Evolutionary conservation across 371 early-diverging fungal species (phyloP), one percentile per base, ranked within the genome.

Genomic region (Nematocida displodere): DNA sequence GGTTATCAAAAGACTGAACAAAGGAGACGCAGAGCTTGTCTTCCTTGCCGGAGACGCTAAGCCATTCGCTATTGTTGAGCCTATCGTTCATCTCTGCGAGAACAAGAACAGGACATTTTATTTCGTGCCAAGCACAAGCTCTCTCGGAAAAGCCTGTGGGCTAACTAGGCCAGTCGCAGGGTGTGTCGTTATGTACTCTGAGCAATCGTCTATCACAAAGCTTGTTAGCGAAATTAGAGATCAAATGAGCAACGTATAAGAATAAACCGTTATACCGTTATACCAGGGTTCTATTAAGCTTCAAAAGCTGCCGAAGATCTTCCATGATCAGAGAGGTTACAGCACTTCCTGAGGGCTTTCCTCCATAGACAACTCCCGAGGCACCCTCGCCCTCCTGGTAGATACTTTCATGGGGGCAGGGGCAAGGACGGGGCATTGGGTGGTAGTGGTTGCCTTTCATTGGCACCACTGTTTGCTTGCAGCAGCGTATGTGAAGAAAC

Each of bases 41-140:
- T 88, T 98, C 80, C 89, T 98, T 89, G 91, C 97, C 76, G 94
- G 93, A 78, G 95, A 97, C 86, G 88, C 93, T 64, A 91, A 91
- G 85, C 97, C 97, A 37, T 87, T 94, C 61, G 95, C 94, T 82
- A 93, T 98, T 80, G 86, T 94, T 59, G 87, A 93, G 55, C 93
- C 96, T 86, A 84, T 97, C 64, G 94, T 96, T 48, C 88, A 95
- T 20, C 86, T 96, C 75, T 95, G 97, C 87, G 97, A 96, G 87
- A 97, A 96, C 86, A 96, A 98, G 85, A 93, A 94, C 87, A 94
- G 94, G 62, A 92, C 94, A 44, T 94, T 93, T 84, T 92, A 95
- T 61, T 93, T 93, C 83, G 91, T 96, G 54, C 90, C 91, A 58
- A 92, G 92, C 82, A 92, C 92, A 88, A 87, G 87, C 34, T 92